Conservation (phyloP, 176 grass and related monocot species). For the Oryza brachyantha region DNA sequence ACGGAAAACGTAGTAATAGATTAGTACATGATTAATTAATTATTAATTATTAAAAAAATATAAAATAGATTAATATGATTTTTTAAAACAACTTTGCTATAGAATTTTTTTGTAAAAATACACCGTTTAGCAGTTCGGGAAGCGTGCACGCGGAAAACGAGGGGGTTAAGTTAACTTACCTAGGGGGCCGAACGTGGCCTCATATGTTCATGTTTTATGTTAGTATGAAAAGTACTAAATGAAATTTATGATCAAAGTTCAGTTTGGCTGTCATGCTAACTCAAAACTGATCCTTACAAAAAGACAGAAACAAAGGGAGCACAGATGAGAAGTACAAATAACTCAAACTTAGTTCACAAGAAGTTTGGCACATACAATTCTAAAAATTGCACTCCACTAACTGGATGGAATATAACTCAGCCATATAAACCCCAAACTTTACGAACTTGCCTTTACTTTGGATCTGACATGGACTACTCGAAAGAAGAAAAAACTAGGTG, state of each 20-base stretch:
- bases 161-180: no score
- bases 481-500: neutral
- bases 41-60: no score
- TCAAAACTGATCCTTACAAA: conserved; percentile 7
- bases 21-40: no score
- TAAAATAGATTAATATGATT: no score
- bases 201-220: neutral
- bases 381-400: neutral
- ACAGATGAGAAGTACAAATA: neutral
- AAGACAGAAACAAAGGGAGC: neutral
- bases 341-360: neutral
- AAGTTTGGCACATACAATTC: neutral
- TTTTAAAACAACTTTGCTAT: no score
- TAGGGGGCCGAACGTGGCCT: no score
- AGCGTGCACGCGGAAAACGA: no score
- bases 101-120: no score
- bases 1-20: no score
- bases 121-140: no score
- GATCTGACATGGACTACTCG: neutral
- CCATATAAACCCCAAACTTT: neutral
- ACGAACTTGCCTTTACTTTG: neutral
- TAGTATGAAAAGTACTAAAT: neutral
- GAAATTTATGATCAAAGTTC: neutral
- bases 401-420: neutral
- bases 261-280: neutral